A percentile compares a stretch with the other conserved stretches of the same genome.
Evolutionary conservation across 2,329 filamentous ascomycete species (phyloP).

Genomic region (Dactylellina drechsleri): DNA sequence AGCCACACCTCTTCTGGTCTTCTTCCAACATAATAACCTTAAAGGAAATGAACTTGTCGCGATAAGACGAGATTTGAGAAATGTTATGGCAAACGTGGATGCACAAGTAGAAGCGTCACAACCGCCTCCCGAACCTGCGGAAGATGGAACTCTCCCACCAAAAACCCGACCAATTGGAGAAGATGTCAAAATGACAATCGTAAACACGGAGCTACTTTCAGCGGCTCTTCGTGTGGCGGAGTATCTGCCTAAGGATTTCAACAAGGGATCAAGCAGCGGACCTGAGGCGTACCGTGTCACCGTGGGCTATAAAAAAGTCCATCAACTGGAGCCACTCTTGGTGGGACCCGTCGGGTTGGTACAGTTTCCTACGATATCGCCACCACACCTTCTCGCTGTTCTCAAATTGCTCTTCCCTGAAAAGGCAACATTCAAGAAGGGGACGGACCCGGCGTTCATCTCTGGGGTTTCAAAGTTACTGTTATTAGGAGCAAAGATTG

Average conservation of each 20-base stretch:
- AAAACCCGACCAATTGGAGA: conserved; percentile 63
- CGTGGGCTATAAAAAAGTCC: conserved; percentile 68
- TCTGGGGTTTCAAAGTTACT: conserved; percentile 85
- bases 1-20: conserved; percentile 82
- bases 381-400: conserved; percentile 82
- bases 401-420: conserved; percentile 85
- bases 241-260: conserved; percentile 67
- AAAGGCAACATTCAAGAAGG: conserved; percentile 79
- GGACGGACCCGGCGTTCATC: conserved; percentile 82
- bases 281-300: conserved; percentile 62
- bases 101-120: conserved; percentile 57
- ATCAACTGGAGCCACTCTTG: conserved; percentile 78
- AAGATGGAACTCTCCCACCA: conserved; percentile 30
- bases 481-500: conserved; percentile 84
- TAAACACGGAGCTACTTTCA: conserved; percentile 89
- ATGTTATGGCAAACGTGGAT: conserved; percentile 73
- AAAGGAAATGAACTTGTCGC: conserved; percentile 78
- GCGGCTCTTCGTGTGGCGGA: conserved; percentile 86
- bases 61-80: conserved; percentile 75
- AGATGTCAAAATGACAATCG: conserved; percentile 75
- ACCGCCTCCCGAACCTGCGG: conserved; percentile 21
- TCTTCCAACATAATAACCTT: conserved; percentile 85
- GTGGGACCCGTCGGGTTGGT: conserved; percentile 83
- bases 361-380: conserved; percentile 82
- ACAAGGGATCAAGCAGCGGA: conserved; percentile 56